phyloP scores from a whole-genome alignment of 805 yeast species.

The Ogataea zsoltii region DNA sequence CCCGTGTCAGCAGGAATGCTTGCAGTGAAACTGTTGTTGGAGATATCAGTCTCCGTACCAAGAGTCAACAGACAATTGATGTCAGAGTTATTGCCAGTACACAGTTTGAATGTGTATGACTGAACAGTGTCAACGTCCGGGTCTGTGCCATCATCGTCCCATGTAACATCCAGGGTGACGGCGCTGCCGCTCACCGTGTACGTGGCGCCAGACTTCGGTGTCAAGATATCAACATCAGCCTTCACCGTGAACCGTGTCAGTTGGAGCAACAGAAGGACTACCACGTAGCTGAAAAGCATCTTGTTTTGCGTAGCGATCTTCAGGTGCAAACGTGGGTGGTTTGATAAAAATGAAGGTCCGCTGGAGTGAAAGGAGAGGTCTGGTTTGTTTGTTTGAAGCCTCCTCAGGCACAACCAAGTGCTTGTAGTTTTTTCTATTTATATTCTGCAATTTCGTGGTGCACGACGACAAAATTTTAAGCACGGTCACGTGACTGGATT shows the following conservation, averaged over 20 bases:
- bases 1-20: conserved; percentile 44
- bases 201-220: conserved; percentile 42
- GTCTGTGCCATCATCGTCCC: conserved; percentile 55
- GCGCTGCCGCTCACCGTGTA: conserved; percentile 42
- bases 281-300: conserved; percentile 2
- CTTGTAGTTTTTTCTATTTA: conserved; percentile 1
- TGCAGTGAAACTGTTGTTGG: conserved; percentile 42
- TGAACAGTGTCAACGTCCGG: conserved; percentile 48
- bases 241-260: conserved; percentile 5
- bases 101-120: conserved; percentile 53
- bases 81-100: conserved; percentile 63
- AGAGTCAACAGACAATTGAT: conserved; percentile 43
- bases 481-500: no score
- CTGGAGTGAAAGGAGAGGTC: not conserved
- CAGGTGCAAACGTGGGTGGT: no score
- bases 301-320: not conserved
- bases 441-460: conserved; percentile 1
- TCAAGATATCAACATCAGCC: conserved; percentile 49
- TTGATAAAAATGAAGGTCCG: not conserved
- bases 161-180: conserved; percentile 43
- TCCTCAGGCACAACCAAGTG: not conserved
- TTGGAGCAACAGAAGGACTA: conserved; percentile 1
- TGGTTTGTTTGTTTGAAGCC: not conserved
- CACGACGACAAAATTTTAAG: not conserved
- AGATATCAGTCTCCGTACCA: conserved; percentile 35